These are phyloP conservation scores for Scheffersomyces coipomensis DNA, from an alignment of 805 yeast genomes.

Conservation along the genomic window DNA sequence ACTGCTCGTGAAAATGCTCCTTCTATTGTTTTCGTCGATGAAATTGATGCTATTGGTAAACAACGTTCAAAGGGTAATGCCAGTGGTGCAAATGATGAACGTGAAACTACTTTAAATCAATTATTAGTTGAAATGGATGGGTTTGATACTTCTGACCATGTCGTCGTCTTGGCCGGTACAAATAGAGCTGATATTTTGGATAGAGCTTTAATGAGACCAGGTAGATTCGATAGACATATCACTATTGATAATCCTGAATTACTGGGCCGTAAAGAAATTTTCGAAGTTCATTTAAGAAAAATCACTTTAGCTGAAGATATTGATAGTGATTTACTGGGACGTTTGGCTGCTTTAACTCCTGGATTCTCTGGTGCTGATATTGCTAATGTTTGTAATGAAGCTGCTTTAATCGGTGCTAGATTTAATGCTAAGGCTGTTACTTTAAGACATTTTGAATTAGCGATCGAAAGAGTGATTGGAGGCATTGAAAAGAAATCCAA, in stretches of 20 bases:
- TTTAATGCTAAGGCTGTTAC: slow-evolving; percentile 67
- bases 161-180: slow-evolving; percentile 96
- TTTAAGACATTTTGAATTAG: slow-evolving; percentile 84
- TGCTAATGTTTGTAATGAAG: slow-evolving; percentile 95
- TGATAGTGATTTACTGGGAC: slow-evolving; percentile 63
- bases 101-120: slow-evolving; percentile 95
- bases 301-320: slow-evolving; percentile 55
- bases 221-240: slow-evolving; percentile 94
- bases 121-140: slow-evolving; percentile 99
- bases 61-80: slow-evolving; percentile 73
- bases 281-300: slow-evolving; percentile 77
- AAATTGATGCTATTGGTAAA: slow-evolving; percentile 99
- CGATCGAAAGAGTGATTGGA: slow-evolving; percentile 95
- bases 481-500: slow-evolving; percentile 91
- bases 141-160: slow-evolving; percentile 84
- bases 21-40: slow-evolving; percentile 94
- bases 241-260: slow-evolving; percentile 90
- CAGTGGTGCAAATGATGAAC: slow-evolving; percentile 89
- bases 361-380: slow-evolving; percentile 99
- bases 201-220: slow-evolving; percentile 92
- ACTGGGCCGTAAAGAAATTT: slow-evolving; percentile 92
- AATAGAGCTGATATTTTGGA: slow-evolving; percentile 94
- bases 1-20: slow-evolving; percentile 95
- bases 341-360: slow-evolving; percentile 93
- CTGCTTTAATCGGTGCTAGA: slow-evolving; percentile 96